A percentile compares a stretch with the other conserved stretches of the same genome.
Evolutionary conservation across 176 grass and related monocot species (phyloP).

Genomic region (Dendrocalamus sinicus): DNA sequence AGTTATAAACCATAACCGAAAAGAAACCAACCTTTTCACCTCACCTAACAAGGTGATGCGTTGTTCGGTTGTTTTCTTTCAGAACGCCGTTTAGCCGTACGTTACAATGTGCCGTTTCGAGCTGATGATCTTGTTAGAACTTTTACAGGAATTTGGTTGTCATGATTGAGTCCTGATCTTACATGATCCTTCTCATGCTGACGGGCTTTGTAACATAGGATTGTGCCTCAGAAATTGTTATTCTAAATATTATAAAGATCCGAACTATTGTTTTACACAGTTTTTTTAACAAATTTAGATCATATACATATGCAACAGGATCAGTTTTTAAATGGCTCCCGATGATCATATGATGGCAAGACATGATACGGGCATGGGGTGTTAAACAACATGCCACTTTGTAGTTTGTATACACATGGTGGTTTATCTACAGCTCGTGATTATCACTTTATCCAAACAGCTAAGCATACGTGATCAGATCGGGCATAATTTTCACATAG

Average conservation of each 20-base stretch:
- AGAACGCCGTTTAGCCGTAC: neutral
- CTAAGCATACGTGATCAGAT: no score
- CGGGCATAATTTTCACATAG: neutral
- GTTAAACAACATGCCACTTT: neutral
- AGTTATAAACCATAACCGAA: no score
- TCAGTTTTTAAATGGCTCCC: no score
- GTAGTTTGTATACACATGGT: neutral
- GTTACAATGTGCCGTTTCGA: no score
- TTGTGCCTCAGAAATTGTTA: neutral
- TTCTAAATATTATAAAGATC: neutral
- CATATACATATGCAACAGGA: no score
- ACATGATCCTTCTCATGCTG: neutral
- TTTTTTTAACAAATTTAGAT: no score
- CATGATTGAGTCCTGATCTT: neutral
- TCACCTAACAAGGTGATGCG: neutral
- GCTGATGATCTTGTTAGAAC: no score
- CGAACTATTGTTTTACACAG: neutral
- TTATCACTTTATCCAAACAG: neutral
- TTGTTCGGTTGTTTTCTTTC: neutral
- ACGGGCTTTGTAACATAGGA: neutral
- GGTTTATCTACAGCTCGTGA: neutral
- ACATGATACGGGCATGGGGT: neutral
- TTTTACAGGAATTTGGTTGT: neutral
- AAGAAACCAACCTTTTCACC: no score
- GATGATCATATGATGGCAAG: no score